phyloP scores from a whole-genome alignment of 495 filamentous ascomycete genomes.

The Xylaria grammica region DNA sequence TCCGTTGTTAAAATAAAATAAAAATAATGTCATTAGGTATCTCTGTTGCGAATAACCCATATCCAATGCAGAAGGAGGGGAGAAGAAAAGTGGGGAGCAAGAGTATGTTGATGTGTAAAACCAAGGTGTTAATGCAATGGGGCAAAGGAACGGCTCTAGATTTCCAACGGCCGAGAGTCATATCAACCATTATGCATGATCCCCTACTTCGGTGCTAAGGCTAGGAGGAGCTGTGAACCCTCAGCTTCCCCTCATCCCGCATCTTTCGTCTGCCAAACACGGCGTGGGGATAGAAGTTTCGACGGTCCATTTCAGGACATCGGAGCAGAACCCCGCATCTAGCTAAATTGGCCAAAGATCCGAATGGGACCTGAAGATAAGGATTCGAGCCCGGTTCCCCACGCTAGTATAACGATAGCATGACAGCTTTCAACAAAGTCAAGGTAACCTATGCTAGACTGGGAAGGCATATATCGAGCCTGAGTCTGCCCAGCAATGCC shows the following conservation, averaged over 20 bases:
- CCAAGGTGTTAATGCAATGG: background rate
- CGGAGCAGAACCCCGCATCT: constrained; percentile 29
- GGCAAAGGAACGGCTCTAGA: background rate
- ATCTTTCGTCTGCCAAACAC: background rate
- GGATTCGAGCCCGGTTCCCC: constrained; percentile 27
- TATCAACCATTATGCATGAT: background rate
- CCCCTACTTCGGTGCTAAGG: background rate
- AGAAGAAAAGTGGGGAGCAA: background rate
- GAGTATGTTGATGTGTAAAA: background rate
- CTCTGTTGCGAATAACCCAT: constrained; percentile 1
- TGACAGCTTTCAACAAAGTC: background rate
- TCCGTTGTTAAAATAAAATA: background rate
- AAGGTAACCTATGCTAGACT: constrained; percentile 8
- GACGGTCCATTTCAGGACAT: constrained; percentile 12
- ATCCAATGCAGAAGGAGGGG: background rate
- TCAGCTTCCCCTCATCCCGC: background rate
- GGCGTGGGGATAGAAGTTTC: constrained; percentile 1
- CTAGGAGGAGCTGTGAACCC: background rate
- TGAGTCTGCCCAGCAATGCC: constrained; percentile 1
- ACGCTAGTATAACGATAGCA: constrained; percentile 25
- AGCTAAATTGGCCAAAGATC: constrained; percentile 29
- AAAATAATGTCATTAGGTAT: constrained; percentile 20
- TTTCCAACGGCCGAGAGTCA: background rate
- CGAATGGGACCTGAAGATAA: constrained; percentile 18
- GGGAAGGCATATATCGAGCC: constrained; percentile 7